Percentiles rank a stretch among this genome's conserved stretches.
phyloP scores from a whole-genome alignment of 768 basidiomycete species.

The Lentinula edodes region DNA sequence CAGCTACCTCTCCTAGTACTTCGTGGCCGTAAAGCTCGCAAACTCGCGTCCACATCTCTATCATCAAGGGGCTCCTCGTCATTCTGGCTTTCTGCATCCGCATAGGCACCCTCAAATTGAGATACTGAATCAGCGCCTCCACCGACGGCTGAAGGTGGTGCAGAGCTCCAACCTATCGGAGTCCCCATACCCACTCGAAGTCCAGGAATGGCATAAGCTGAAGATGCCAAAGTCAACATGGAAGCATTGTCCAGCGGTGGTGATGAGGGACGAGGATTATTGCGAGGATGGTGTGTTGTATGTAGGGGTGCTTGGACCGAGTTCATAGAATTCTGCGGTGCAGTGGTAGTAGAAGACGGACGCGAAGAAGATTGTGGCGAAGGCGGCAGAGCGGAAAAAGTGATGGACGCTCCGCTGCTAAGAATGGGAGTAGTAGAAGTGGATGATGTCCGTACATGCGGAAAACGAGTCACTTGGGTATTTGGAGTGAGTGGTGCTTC shows the following conservation, averaged over 20 bases:
- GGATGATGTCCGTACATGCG: constrained; percentile 59
- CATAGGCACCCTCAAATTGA: constrained; percentile 60
- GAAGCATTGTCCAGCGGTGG: constrained; percentile 92
- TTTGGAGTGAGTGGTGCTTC: constrained; percentile 68
- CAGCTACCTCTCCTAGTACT: constrained; percentile 86
- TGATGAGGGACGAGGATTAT: constrained; percentile 91
- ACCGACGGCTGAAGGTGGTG: constrained; percentile 46
- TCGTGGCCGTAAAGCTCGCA: constrained; percentile 82
- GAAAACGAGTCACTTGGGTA: constrained; percentile 45
- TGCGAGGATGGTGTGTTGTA: constrained; percentile 88
- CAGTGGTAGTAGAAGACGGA: constrained; percentile 25
- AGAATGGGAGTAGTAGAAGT: constrained; percentile 38
- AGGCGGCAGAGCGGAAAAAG: constrained; percentile 66
- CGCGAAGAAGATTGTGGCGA: constrained; percentile 39
- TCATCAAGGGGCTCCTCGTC: constrained; percentile 63
- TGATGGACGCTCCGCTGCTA: constrained; percentile 54
- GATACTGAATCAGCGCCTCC: constrained; percentile 58
- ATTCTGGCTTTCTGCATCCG: constrained; percentile 58
- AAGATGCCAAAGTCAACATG: constrained; percentile 87
- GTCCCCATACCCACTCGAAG: constrained; percentile 41
- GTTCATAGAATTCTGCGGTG: constrained; percentile 16
- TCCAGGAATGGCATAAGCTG: constrained; percentile 75
- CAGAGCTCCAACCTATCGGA: constrained; percentile 32
- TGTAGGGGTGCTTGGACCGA: constrained; percentile 80
- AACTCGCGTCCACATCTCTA: constrained; percentile 80